A percentile compares a stretch with the other conserved stretches of the same genome.
phyloP scores from a whole-genome alignment of 306 rosid species.

The Bauhinia variegata region DNA sequence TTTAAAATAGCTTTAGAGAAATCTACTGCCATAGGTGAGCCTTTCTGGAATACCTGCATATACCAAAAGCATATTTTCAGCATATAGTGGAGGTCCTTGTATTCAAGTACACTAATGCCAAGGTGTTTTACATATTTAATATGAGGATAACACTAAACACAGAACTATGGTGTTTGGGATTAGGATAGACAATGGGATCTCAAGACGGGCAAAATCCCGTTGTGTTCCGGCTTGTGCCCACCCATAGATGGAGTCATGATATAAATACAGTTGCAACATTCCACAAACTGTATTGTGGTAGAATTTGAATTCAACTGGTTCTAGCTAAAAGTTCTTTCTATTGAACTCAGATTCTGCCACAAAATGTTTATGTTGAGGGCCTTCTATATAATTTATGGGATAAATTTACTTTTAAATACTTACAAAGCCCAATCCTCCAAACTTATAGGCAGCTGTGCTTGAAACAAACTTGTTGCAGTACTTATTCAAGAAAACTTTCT shows the following conservation, averaged over 20 bases:
- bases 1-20: constrained; percentile 54
- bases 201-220: too few relatives aligned
- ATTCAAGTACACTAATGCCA: constrained; percentile 3
- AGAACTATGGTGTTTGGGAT: too few relatives aligned
- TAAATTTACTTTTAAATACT: constrained; percentile 41
- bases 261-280: too few relatives aligned
- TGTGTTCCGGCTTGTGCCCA: too few relatives aligned
- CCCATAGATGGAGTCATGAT: too few relatives aligned
- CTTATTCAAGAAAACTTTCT: constrained; percentile 53
- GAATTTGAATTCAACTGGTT: too few relatives aligned
- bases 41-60: constrained; percentile 63
- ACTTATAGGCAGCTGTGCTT: constrained; percentile 38
- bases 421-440: constrained; percentile 75
- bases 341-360: neutral
- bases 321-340: neutral
- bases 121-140: too few relatives aligned
- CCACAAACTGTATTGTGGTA: too few relatives aligned
- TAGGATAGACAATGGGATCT: too few relatives aligned
- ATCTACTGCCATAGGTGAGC: constrained; percentile 59
- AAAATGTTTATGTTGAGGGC: too few relatives aligned
- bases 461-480: constrained; percentile 48
- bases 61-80: constrained; percentile 12
- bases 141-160: too few relatives aligned
- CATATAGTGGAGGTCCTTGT: neutral
- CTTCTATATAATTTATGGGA: too few relatives aligned